These are phyloP conservation scores for Aspergillus sp. DNA, from an alignment of 2,329 filamentous ascomycete species.

Conservation along the genomic window DNA sequence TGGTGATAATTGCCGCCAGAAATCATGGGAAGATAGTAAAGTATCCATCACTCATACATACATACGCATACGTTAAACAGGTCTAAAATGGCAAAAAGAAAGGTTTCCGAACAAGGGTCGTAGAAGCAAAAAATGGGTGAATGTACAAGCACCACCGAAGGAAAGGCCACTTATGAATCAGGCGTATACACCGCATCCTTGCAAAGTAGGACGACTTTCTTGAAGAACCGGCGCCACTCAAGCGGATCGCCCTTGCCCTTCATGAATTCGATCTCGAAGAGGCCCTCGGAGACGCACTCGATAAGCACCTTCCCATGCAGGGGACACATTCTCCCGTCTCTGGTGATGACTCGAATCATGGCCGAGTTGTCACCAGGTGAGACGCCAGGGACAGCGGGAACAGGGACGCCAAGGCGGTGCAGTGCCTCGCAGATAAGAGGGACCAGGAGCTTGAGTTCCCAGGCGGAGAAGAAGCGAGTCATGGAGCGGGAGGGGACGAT, in stretches of 20 bases:
- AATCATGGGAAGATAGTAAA: too few relatives aligned
- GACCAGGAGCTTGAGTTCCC: constrained; percentile 71
- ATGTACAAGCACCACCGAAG: background rate
- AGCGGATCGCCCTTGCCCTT: constrained; percentile 95
- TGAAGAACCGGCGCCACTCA: constrained; percentile 96
- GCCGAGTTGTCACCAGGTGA: constrained; percentile 53
- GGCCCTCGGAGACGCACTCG: constrained; percentile 52
- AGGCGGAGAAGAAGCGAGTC: constrained; percentile 86
- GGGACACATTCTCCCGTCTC: constrained; percentile 53
- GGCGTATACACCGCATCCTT: constrained; percentile 76
- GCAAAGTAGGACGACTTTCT: constrained; percentile 85
- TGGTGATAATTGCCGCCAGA: too few relatives aligned
- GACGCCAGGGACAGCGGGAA: constrained; percentile 51
- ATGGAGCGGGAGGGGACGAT: constrained; percentile 85
- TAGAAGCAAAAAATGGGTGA: too few relatives aligned
- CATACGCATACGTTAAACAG: background rate
- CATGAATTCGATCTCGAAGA: constrained; percentile 84
- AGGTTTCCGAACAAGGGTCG: background rate
- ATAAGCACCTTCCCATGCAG: constrained; percentile 46
- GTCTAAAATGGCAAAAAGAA: background rate
- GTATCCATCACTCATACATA: background rate
- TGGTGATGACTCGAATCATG: constrained; percentile 70
- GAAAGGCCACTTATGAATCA: constrained; percentile 33
- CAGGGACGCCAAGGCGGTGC: constrained; percentile 79
- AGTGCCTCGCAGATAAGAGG: constrained; percentile 78